Percentiles rank a stretch among this genome's conserved stretches.
Evolutionary conservation across 2,329 filamentous ascomycete genomes (phyloP).

Genomic region (Sphaerulina populicola): DNA sequence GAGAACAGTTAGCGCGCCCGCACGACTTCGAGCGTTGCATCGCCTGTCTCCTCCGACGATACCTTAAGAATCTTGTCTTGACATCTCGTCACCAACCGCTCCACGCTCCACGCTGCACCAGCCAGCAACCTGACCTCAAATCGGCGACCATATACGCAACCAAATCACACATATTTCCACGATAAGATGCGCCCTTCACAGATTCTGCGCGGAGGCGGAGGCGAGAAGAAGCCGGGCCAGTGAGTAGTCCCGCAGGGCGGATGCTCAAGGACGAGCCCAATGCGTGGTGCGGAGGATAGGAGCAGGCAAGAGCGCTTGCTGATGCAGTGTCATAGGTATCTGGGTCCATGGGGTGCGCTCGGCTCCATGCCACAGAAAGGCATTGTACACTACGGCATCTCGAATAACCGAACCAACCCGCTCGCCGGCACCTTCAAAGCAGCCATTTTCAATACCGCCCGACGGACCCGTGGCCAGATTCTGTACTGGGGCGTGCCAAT

Average conservation of each 20-base stretch:
- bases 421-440: slow-evolving; percentile 68
- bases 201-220: slow-evolving; percentile 32
- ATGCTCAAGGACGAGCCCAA: neutral
- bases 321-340: slow-evolving; percentile 46
- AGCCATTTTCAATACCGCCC: slow-evolving; percentile 92
- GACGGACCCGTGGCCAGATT: slow-evolving; percentile 75
- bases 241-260: slow-evolving; percentile 25
- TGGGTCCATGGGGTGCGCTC: slow-evolving; percentile 66
- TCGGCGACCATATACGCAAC: slow-evolving; percentile 1
- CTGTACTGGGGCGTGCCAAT: slow-evolving; percentile 81
- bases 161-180: slow-evolving; percentile 10
- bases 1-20: neutral
- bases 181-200: slow-evolving; percentile 34
- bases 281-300: neutral
- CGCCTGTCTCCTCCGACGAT: neutral
- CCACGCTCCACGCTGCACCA: neutral
- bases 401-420: slow-evolving; percentile 81
- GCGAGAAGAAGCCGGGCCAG: slow-evolving; percentile 37
- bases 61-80: neutral
- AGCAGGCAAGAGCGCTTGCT: slow-evolving; percentile 3
- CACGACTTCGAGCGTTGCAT: neutral
- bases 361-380: slow-evolving; percentile 53
- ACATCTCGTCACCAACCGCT: neutral
- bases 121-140: neutral
- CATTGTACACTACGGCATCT: slow-evolving; percentile 63